Conservation (phyloP, 306 rosid species). For the Cucumis hystrix region DNA sequence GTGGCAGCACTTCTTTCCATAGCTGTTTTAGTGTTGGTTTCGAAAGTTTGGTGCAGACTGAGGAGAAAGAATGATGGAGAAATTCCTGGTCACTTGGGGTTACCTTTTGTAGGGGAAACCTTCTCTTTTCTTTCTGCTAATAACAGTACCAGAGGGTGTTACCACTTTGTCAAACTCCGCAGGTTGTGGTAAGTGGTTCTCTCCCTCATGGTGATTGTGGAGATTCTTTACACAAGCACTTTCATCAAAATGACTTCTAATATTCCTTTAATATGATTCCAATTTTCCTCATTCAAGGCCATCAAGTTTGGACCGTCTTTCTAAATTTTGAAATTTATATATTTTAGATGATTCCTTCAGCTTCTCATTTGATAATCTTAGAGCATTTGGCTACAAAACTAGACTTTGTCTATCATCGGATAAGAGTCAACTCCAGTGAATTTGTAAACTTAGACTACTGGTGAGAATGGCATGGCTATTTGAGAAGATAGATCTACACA, state of each 20-base stretch:
- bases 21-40: conserved; percentile 22
- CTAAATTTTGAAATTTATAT: background rate
- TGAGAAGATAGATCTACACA: background rate
- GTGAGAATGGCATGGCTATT: background rate
- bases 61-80: conserved; percentile 7
- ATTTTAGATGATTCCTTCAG: background rate
- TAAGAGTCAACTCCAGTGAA: background rate
- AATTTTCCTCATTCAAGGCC: background rate
- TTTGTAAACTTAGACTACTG: background rate
- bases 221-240: background rate
- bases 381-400: background rate
- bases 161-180: conserved; percentile 60
- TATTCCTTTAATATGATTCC: background rate
- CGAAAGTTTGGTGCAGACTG: conserved; percentile 31
- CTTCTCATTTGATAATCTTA: background rate
- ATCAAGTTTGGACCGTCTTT: background rate
- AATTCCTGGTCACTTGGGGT: conserved; percentile 52
- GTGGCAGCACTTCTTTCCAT: conserved; percentile 21
- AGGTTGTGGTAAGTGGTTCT: conserved; percentile 43
- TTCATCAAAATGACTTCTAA: background rate
- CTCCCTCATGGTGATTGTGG: background rate
- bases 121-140: conserved; percentile 55
- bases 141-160: conserved; percentile 57
- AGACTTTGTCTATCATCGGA: background rate
- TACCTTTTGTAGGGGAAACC: conserved; percentile 59